A percentile compares a stretch with the other conserved stretches of the same genome.
phyloP scores from a whole-genome alignment of 352 stramenopile species.

The Phytophthora fragariae region DNA sequence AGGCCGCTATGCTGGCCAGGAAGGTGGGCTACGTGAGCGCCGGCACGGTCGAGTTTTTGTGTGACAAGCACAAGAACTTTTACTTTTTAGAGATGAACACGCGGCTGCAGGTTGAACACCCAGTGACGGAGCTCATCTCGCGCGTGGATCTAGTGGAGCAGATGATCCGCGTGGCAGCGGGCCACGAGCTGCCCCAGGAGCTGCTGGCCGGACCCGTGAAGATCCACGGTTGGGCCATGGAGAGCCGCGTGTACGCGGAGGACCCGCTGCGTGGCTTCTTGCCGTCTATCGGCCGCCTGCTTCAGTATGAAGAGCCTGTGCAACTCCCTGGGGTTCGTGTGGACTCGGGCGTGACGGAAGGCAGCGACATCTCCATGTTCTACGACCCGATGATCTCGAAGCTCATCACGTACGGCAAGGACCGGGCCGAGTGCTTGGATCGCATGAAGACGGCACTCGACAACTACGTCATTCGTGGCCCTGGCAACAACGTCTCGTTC shows the following conservation, averaged over 20 bases:
- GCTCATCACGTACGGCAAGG: conserved; percentile 89
- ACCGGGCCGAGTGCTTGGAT: conserved; percentile 84
- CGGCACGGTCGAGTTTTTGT: conserved; percentile 98
- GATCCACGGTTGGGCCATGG: conserved; percentile 88
- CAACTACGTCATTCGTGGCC: conserved; percentile 95
- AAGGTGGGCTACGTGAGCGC: conserved; percentile 95
- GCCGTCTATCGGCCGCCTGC: conserved; percentile 94
- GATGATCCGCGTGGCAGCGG: conserved; percentile 95
- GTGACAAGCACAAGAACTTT: conserved; percentile 97
- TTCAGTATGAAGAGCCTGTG: conserved; percentile 92
- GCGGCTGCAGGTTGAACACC: conserved; percentile 95
- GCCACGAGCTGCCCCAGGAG: conserved; percentile 86
- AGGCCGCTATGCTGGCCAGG: conserved; percentile 93
- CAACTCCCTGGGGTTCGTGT: conserved; percentile 82
- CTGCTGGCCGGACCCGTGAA: conserved; percentile 71
- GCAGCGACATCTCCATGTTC: conserved; percentile 94
- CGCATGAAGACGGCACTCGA: conserved; percentile 92
- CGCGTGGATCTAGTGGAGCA: conserved; percentile 96
- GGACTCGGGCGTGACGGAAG: conserved; percentile 93
- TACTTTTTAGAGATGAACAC: conserved; percentile 99
- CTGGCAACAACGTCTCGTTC: conserved; percentile 96
- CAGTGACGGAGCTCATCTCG: conserved; percentile 95
- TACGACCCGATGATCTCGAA: conserved; percentile 99
- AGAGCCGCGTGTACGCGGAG: conserved; percentile 97
- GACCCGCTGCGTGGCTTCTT: conserved; percentile 96